phyloP scores from a whole-genome alignment of 2,329 filamentous ascomycete genomes.

The Scolecobasidium constrictum region DNA sequence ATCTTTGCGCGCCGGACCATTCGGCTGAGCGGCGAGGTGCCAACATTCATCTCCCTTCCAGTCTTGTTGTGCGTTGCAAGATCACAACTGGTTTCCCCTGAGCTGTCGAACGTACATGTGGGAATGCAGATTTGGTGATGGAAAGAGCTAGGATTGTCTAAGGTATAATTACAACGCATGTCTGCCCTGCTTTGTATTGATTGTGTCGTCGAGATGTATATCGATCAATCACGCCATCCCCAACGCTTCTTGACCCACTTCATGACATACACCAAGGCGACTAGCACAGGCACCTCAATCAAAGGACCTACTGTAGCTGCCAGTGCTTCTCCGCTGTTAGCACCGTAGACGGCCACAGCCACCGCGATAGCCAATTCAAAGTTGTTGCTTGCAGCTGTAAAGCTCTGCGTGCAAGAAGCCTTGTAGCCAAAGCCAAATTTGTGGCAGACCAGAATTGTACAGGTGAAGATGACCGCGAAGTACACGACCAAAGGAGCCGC shows the following conservation, averaged over 20 bases:
- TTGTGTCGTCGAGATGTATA: too few species aligned
- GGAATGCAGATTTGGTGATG: too few species aligned
- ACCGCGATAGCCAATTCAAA: constrained; percentile 88
- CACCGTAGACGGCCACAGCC: constrained; percentile 68
- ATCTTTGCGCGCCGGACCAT: too few species aligned
- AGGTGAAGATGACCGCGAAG: constrained; percentile 61
- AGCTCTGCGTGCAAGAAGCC: constrained; percentile 64
- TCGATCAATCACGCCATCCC: too few species aligned
- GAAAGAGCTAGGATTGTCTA: too few species aligned
- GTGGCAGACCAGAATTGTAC: constrained; percentile 51
- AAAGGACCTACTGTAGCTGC: constrained; percentile 75
- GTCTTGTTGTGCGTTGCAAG: too few species aligned
- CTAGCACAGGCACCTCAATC: constrained; percentile 74
- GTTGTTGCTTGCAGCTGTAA: constrained; percentile 85
- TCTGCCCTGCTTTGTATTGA: too few species aligned
- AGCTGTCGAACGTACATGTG: too few species aligned
- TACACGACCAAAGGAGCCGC: constrained; percentile 74
- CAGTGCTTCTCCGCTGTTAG: constrained; percentile 67
- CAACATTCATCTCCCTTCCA: too few species aligned
- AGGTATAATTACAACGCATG: too few species aligned
- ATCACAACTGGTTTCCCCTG: too few species aligned
- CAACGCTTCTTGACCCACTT: constrained; percentile 46
- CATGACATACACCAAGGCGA: constrained; percentile 66
- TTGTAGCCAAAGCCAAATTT: constrained; percentile 61
- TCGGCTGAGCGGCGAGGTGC: too few species aligned